Percentiles rank a stretch among this genome's conserved stretches.
Evolutionary conservation across 768 basidiomycete genomes (phyloP).

Genomic region (Leccinum boreale): DNA sequence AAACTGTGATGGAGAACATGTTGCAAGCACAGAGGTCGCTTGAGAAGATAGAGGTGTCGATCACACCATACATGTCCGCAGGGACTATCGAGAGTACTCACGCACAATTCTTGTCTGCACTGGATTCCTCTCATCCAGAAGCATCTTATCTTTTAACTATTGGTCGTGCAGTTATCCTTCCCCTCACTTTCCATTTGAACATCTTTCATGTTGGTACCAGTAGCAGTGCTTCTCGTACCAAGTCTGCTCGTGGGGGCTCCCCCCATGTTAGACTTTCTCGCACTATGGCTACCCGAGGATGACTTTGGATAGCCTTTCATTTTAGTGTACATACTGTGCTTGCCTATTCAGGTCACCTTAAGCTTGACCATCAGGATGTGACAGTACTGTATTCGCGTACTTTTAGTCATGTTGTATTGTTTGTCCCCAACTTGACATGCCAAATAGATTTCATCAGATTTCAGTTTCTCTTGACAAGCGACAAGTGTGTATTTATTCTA

Average conservation of each 20-base stretch:
- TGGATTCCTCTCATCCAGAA: neutral
- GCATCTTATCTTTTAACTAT: neutral
- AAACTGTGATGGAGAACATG: too few species aligned
- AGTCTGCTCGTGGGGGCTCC: neutral
- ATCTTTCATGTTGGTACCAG: neutral
- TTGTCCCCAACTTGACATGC: too few species aligned
- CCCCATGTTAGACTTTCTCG: neutral
- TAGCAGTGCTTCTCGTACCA: neutral
- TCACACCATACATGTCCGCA: neutral
- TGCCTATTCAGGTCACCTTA: neutral
- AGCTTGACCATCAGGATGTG: neutral
- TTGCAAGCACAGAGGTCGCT: neutral
- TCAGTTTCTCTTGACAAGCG: too few species aligned
- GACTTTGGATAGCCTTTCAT: neutral
- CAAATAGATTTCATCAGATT: too few species aligned
- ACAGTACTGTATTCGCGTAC: too few species aligned
- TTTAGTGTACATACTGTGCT: neutral
- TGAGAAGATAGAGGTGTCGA: neutral
- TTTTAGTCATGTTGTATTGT: too few species aligned
- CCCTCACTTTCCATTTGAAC: neutral
- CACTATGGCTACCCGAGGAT: neutral
- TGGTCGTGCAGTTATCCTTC: neutral
- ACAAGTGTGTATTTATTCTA: too few species aligned
- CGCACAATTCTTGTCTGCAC: neutral
- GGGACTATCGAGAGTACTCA: neutral